Conservation (phyloP, 352 stramenopile genomes). For the Phytophthora aleatoria region DNA sequence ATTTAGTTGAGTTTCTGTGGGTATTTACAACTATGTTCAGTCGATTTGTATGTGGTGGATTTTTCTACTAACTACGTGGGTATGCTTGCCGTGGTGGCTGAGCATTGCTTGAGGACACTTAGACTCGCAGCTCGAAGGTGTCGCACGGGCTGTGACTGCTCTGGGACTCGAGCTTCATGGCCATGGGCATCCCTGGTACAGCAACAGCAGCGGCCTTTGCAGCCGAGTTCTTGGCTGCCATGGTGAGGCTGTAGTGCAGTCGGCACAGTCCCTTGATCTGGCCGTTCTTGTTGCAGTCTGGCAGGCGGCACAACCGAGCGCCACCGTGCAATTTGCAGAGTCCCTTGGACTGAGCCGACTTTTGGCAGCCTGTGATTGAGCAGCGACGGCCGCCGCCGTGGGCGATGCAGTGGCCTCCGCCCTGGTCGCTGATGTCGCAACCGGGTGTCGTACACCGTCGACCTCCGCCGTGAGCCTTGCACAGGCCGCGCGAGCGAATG, state of each 20-base stretch:
- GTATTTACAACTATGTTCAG: conserved; percentile 39
- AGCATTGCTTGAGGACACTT: conserved; percentile 13
- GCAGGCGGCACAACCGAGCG: conserved; percentile 68
- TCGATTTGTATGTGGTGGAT: conserved; percentile 10
- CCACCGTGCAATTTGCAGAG: conserved; percentile 87
- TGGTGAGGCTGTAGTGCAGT: conserved; percentile 63
- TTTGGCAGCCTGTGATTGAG: conserved; percentile 67
- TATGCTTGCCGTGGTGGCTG: neutral
- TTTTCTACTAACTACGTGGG: conserved; percentile 32
- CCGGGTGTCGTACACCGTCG: conserved; percentile 75
- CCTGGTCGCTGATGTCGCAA: conserved; percentile 87
- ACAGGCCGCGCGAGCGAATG: conserved; percentile 81
- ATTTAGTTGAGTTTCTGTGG: conserved; percentile 18
- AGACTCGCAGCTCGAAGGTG: conserved; percentile 8
- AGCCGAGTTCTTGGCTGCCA: conserved; percentile 28
- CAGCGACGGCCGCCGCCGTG: conserved; percentile 73
- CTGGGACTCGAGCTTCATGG: conserved; percentile 24
- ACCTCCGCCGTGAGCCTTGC: conserved; percentile 85
- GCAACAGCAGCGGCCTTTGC: conserved; percentile 5
- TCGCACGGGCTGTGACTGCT: conserved; percentile 21
- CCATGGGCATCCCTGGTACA: neutral
- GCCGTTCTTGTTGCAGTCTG: conserved; percentile 81
- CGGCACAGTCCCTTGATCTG: conserved; percentile 83
- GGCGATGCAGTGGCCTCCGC: conserved; percentile 83
- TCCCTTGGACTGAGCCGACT: conserved; percentile 83